These are phyloP conservation scores for Powellomyces hirtus DNA, from an alignment of 192 early-diverging fungal genomes.

Conservation along the genomic window DNA sequence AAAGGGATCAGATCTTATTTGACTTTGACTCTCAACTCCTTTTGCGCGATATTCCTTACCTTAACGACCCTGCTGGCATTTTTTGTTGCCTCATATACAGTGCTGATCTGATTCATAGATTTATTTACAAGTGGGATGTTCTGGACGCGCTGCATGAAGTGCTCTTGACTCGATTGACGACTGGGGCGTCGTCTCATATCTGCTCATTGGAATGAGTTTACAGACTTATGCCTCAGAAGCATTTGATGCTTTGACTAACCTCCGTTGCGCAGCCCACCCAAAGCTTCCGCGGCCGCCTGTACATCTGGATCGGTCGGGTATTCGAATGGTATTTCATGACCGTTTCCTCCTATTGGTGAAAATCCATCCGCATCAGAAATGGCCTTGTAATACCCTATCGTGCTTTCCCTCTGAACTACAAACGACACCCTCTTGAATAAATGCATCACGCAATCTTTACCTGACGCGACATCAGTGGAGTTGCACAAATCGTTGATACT, in stretches of 20 bases:
- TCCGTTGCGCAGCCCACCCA: conserved; percentile 32
- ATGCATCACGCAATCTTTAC: too few species aligned
- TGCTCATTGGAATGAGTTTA: too few species aligned
- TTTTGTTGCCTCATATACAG: conserved; percentile 73
- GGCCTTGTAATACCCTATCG: neutral
- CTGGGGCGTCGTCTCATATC: neutral
- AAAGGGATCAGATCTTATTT: too few species aligned
- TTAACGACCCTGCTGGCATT: conserved; percentile 58
- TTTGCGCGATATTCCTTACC: conserved; percentile 1
- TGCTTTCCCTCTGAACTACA: too few species aligned
- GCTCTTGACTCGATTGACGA: conserved; percentile 18
- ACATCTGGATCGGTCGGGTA: conserved; percentile 28
- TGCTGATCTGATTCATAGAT: conserved; percentile 49
- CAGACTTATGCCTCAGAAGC: too few species aligned
- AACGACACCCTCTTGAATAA: too few species aligned
- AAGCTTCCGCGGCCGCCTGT: conserved; percentile 43
- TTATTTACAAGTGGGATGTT: conserved; percentile 76
- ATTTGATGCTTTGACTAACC: neutral
- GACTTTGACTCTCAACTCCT: neutral
- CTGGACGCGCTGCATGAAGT: conserved; percentile 76
- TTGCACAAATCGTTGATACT: conserved; percentile 28
- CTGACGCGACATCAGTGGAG: neutral
- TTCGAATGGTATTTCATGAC: conserved; percentile 4
- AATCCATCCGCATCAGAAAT: neutral
- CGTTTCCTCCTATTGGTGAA: neutral